phyloP scores from a whole-genome alignment of 768 basidiomycete genomes.

The Termitomyces heimii region DNA sequence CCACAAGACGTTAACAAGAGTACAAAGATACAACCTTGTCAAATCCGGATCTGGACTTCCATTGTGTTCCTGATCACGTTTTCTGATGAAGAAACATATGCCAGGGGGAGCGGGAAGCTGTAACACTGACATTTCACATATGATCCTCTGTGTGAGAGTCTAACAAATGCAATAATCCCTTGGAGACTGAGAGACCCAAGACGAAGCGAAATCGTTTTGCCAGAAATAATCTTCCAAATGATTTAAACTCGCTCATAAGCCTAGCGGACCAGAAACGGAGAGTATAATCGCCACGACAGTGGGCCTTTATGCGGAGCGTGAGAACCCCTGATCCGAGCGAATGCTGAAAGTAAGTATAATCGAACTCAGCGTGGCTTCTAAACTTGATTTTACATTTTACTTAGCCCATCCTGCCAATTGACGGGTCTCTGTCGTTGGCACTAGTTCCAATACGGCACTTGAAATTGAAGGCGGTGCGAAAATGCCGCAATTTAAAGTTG shows the following conservation, averaged over 20 bases:
- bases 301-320: background rate
- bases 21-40: background rate
- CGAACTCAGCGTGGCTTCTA: background rate
- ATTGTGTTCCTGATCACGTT: background rate
- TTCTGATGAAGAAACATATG: background rate
- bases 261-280: too few species aligned
- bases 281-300: too few species aligned
- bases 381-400: background rate
- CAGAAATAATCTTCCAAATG: background rate
- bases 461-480: too few species aligned
- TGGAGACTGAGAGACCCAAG: background rate
- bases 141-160: background rate
- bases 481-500: background rate
- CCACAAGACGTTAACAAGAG: background rate
- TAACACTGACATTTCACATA: background rate
- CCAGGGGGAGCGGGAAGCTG: too few species aligned
- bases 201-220: background rate
- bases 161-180: too few species aligned
- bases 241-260: background rate
- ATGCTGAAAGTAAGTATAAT: background rate
- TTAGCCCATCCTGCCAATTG: background rate
- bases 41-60: background rate
- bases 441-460: background rate
- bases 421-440: background rate
- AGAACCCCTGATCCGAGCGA: background rate